Percentiles rank a stretch among this genome's conserved stretches.
Evolutionary conservation across 768 basidiomycete species (phyloP).

Genomic region (Pleurotus sapidus): DNA sequence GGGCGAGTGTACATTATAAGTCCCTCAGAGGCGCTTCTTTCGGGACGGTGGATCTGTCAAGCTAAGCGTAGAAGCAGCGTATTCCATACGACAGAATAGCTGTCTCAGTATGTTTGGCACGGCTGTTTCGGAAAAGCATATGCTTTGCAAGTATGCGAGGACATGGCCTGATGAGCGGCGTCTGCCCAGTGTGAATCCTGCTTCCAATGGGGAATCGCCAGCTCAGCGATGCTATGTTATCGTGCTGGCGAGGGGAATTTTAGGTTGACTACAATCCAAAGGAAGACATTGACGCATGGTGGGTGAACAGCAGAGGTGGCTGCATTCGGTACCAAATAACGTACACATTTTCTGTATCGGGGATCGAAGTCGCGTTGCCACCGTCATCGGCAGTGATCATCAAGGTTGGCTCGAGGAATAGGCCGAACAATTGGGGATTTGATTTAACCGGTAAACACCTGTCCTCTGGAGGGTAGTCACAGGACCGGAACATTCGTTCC

Average conservation of each 20-base stretch:
- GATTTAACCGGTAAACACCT: constrained; percentile 16
- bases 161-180: neutral
- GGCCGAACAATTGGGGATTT: constrained; percentile 22
- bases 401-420: constrained; percentile 23
- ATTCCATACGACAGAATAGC: neutral
- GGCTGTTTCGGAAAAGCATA: constrained; percentile 4
- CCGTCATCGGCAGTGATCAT: neutral
- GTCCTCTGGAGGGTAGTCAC: constrained; percentile 24
- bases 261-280: neutral
- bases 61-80: neutral
- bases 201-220: neutral
- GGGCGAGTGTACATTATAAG: neutral
- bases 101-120: constrained; percentile 1
- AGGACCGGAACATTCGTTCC: constrained; percentile 10
- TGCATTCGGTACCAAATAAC: too few relatives aligned
- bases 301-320: neutral
- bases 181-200: neutral
- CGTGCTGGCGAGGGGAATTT: neutral
- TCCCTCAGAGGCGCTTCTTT: neutral
- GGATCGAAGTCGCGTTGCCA: neutral
- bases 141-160: neutral
- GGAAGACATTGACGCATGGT: neutral
- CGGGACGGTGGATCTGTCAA: neutral
- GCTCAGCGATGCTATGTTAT: neutral
- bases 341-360: neutral